These are phyloP conservation scores for Cudoniella acicularis DNA, from an alignment of 495 filamentous ascomycete genomes.

Conservation along the genomic window DNA sequence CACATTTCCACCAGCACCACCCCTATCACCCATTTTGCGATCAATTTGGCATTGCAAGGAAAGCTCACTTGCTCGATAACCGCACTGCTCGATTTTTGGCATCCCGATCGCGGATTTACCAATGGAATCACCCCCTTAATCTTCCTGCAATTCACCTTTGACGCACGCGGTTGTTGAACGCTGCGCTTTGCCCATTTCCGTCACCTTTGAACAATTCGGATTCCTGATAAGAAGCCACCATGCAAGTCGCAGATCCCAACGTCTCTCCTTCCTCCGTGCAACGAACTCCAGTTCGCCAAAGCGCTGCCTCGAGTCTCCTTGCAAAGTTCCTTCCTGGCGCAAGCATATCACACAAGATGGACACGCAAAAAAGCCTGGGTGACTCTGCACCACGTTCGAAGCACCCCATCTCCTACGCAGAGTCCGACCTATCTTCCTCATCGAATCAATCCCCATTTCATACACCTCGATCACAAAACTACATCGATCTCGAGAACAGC, in stretches of 20 bases:
- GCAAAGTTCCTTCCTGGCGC: constrained; percentile 18
- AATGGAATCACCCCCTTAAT: not conserved
- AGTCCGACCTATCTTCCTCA: not conserved
- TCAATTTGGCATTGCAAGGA: too few species aligned
- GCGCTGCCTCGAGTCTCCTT: constrained; percentile 18
- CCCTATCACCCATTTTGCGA: too few species aligned
- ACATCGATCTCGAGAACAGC: not conserved
- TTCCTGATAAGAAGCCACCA: not conserved
- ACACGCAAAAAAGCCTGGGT: not conserved
- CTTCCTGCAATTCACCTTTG: not conserved
- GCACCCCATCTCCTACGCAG: constrained; percentile 4
- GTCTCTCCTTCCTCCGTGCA: not conserved
- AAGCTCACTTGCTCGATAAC: too few species aligned
- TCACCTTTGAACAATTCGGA: not conserved
- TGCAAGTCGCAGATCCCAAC: not conserved
- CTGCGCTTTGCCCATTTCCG: not conserved
- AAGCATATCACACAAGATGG: constrained; percentile 25
- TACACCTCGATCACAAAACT: not conserved
- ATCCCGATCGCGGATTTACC: not conserved
- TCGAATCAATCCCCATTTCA: not conserved
- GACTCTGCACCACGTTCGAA: not conserved
- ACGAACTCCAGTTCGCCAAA: constrained; percentile 4
- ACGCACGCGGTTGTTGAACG: too few species aligned
- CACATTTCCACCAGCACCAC: not conserved
- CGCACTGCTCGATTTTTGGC: too few species aligned